Conservation (phyloP, 2,329 filamentous ascomycete genomes). For the Amphichorda felina region DNA sequence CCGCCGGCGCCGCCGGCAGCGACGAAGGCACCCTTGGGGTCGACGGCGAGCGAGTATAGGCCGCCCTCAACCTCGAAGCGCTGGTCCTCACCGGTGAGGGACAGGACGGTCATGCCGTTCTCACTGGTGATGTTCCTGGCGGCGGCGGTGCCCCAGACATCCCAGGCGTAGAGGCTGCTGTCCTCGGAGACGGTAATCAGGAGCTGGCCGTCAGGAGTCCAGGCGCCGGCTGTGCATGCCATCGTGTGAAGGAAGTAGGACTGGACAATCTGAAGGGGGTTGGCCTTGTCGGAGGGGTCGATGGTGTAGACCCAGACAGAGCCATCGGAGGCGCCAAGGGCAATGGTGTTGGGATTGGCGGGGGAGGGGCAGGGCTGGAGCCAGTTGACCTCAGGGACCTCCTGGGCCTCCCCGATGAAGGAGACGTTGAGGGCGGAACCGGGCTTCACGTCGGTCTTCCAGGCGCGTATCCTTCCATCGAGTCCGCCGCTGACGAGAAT, state of each 20-base stretch:
- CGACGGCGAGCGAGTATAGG: conserved; percentile 75
- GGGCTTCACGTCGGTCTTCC: conserved; percentile 38
- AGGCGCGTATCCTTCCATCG: conserved; percentile 71
- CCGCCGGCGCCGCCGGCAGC: conserved; percentile 84
- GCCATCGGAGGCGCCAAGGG: conserved; percentile 80
- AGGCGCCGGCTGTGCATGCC: conserved; percentile 78
- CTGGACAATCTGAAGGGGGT: conserved; percentile 70
- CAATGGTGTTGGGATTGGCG: conserved; percentile 66
- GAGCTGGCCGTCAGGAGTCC: conserved; percentile 78
- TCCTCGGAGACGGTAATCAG: conserved; percentile 87
- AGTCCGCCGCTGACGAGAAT: conserved; percentile 79
- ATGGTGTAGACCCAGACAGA: conserved; percentile 95
- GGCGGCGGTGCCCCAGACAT: conserved; percentile 72
- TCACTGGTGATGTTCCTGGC: conserved; percentile 36
- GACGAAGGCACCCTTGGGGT: conserved; percentile 66
- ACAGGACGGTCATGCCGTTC: conserved; percentile 56
- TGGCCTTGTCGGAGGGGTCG: conserved; percentile 46
- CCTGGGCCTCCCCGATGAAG: conserved; percentile 67
- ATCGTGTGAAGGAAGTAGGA: conserved; percentile 85
- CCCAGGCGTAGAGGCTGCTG: conserved; percentile 81
- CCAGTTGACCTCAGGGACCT: conserved; percentile 96
- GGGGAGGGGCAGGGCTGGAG: conserved; percentile 61
- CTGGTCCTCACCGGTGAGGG: conserved; percentile 70
- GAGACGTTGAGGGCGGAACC: conserved; percentile 36
- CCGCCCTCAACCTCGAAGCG: conserved; percentile 83